Conservation (phyloP, 768 basidiomycete species). For the Boletus edulis region DNA sequence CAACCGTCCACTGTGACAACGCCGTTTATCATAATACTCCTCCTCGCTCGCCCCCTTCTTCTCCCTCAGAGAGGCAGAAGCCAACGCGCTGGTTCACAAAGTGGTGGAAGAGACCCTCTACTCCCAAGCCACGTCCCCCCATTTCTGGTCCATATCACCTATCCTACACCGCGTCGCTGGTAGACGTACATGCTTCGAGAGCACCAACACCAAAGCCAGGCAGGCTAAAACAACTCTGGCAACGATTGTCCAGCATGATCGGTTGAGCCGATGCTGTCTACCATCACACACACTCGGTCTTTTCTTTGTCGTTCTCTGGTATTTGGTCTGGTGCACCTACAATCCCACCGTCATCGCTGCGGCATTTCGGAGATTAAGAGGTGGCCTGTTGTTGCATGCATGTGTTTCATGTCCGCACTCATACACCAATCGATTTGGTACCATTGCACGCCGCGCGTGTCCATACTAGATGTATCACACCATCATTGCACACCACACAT, state of each 20-base stretch:
- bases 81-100: conserved; percentile 24
- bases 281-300: not conserved
- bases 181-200: conserved; percentile 19
- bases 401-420: conserved; percentile 15
- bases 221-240: conserved; percentile 29
- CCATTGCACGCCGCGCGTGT: conserved; percentile 25
- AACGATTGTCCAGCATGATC: conserved; percentile 19
- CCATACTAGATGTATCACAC: conserved; percentile 12
- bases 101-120: conserved; percentile 25
- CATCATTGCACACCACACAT: conserved; percentile 15
- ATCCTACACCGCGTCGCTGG: conserved; percentile 32
- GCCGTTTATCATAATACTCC: conserved; percentile 12
- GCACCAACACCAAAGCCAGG: conserved; percentile 17
- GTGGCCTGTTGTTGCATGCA: not conserved
- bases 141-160: conserved; percentile 34
- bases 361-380: not conserved
- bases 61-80: conserved; percentile 8
- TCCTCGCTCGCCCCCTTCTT: conserved; percentile 11
- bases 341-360: not conserved
- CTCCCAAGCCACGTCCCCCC: conserved; percentile 22
- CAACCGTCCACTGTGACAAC: conserved; percentile 52
- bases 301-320: not conserved
- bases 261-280: conserved; percentile 6
- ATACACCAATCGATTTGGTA: conserved; percentile 20
- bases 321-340: not conserved